Percentiles rank a stretch among this genome's conserved stretches.
phyloP scores from a whole-genome alignment of 495 filamentous ascomycete genomes.

The Astrothelium macrocarpum region DNA sequence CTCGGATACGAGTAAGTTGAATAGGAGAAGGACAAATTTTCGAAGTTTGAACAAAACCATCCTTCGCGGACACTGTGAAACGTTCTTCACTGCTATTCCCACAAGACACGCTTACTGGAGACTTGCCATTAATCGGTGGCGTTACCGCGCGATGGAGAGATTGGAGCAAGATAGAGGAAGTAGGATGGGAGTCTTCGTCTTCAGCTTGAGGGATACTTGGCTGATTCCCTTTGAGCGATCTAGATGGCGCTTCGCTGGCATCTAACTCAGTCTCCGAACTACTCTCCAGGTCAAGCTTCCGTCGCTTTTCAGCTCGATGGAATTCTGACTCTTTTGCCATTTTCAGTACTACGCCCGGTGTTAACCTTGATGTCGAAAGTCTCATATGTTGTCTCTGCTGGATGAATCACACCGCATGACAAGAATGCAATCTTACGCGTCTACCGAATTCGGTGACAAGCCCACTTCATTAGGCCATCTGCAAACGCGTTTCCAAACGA shows the following conservation, averaged over 20 bases:
- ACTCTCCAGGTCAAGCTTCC: not conserved
- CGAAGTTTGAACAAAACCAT: not conserved
- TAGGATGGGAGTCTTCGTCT: not conserved
- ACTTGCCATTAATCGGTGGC: not conserved
- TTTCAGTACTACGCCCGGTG: not conserved
- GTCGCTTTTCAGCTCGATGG: not conserved
- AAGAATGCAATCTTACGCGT: too few species aligned
- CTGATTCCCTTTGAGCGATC: not conserved
- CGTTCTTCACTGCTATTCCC: not conserved
- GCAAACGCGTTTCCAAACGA: too few species aligned
- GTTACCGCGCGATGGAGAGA: not conserved
- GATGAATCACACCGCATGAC: too few species aligned
- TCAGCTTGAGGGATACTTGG: too few species aligned
- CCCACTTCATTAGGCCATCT: too few species aligned
- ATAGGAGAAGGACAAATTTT: constrained; percentile 49
- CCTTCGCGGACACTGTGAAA: not conserved
- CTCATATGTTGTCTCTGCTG: too few species aligned
- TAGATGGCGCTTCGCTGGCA: not conserved
- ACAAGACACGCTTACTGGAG: too few species aligned
- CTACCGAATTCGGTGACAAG: too few species aligned
- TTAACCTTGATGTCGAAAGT: not conserved
- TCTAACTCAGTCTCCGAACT: not conserved
- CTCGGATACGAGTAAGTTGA: constrained; percentile 60
- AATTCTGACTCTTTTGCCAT: not conserved
- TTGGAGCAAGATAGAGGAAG: not conserved